phyloP scores from a whole-genome alignment of 352 stramenopile species.

The Phytophthora pistaciae region DNA sequence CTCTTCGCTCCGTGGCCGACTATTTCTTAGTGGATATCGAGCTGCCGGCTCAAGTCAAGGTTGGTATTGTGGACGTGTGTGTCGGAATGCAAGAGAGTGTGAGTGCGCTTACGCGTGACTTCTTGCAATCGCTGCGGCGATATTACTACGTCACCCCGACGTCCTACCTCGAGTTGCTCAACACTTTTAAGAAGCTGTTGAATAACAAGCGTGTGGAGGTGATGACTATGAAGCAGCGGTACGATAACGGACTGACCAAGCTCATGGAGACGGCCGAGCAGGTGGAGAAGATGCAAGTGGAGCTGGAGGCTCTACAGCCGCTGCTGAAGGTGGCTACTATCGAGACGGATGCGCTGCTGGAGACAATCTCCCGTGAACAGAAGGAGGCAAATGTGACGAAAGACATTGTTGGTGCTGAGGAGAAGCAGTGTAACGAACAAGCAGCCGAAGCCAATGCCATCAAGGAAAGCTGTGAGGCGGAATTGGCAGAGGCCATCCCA shows the following conservation, averaged over 20 bases:
- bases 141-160: conserved; percentile 98
- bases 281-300: conserved; percentile 94
- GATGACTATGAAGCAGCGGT: conserved; percentile 91
- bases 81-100: conserved; percentile 96
- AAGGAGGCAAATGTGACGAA: conserved; percentile 91
- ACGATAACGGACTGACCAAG: conserved; percentile 95
- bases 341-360: conserved; percentile 91
- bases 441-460: conserved; percentile 90
- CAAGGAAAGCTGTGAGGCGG: conserved; percentile 92
- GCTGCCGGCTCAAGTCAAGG: conserved; percentile 77
- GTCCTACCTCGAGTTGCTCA: conserved; percentile 96
- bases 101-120: conserved; percentile 82
- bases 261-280: conserved; percentile 94
- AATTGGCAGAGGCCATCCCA: conserved; percentile 94
- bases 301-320: conserved; percentile 94
- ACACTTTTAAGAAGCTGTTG: conserved; percentile 96
- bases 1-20: conserved; percentile 92
- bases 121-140: conserved; percentile 86
- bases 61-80: conserved; percentile 94
- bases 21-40: conserved; percentile 93
- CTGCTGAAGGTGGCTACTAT: conserved; percentile 93
- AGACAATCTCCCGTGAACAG: conserved; percentile 88
- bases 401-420: conserved; percentile 83
- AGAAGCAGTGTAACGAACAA: conserved; percentile 89
- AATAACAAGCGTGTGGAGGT: conserved; percentile 93